These are phyloP conservation scores for Viola odorata DNA, from an alignment of 345 rosid genomes.

Conservation along the genomic window DNA sequence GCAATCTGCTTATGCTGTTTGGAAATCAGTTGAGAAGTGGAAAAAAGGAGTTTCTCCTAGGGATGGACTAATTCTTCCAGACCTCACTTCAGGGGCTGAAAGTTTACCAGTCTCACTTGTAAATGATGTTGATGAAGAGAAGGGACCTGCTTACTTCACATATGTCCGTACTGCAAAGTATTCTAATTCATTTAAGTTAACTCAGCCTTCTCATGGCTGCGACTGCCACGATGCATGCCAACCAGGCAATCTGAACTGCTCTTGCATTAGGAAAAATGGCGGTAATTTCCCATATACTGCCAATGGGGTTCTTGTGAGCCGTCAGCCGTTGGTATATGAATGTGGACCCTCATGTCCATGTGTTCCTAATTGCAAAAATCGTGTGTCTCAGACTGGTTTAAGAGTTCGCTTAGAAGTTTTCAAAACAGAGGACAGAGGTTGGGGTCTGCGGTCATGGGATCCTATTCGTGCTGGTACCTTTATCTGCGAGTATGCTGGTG, in stretches of 20 bases:
- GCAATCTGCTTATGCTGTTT: neutral
- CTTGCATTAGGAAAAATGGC: conserved; percentile 57
- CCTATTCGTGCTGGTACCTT: conserved; percentile 82
- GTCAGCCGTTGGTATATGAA: conserved; percentile 62
- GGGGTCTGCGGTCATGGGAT: conserved; percentile 92
- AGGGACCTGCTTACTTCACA: neutral
- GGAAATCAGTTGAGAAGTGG: neutral
- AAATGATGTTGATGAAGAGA: neutral
- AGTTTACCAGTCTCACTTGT: neutral
- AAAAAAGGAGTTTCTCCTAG: neutral
- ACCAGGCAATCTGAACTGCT: conserved; percentile 37
- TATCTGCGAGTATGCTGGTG: conserved; percentile 84
- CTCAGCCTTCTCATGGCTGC: neutral
- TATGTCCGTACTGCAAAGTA: neutral
- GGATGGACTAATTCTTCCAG: neutral
- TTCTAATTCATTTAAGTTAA: neutral
- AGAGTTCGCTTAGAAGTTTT: conserved; percentile 70
- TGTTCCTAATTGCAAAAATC: conserved; percentile 56
- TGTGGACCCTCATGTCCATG: conserved; percentile 82
- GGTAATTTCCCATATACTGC: conserved; percentile 58
- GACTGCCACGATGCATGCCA: neutral
- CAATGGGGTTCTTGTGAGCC: conserved; percentile 51
- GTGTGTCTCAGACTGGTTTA: conserved; percentile 60
- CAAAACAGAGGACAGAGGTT: conserved; percentile 72
- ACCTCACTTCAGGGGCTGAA: neutral